A percentile compares a stretch with the other conserved stretches of the same genome.
These are phyloP conservation scores for Malus fusca DNA, from an alignment of 306 rosid genomes.

Conservation along the genomic window DNA sequence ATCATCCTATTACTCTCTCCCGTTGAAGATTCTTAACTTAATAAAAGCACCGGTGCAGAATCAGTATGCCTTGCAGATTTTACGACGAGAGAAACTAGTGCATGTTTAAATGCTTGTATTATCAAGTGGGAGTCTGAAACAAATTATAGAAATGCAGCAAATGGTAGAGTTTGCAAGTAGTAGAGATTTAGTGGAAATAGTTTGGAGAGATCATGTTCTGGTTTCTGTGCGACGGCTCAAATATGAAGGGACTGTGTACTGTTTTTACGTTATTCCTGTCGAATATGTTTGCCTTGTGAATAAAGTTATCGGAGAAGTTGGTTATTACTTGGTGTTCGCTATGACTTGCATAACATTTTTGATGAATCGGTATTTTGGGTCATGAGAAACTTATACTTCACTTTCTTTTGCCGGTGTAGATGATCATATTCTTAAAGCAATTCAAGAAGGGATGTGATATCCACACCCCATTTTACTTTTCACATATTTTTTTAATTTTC, in stretches of 20 bases:
- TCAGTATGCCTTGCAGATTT: background rate
- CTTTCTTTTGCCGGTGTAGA: no score
- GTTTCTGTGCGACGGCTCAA: background rate
- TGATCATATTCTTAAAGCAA: no score
- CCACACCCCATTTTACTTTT: no score
- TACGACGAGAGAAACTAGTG: background rate
- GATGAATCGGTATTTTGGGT: no score
- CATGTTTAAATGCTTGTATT: background rate
- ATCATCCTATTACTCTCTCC: constrained; percentile 65
- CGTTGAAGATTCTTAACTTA: constrained; percentile 24
- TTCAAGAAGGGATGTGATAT: no score
- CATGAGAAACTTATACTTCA: no score
- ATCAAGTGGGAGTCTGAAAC: background rate
- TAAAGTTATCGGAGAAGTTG: background rate
- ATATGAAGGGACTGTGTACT: background rate
- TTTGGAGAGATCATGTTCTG: background rate
- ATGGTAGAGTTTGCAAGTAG: background rate
- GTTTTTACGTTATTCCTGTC: no score
- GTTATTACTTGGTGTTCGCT: background rate
- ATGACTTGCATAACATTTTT: background rate
- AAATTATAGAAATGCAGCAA: background rate
- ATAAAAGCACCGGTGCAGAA: background rate
- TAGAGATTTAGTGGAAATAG: background rate
- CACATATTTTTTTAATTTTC: no score
- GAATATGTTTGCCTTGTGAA: background rate